These are phyloP conservation scores for Rhipidocladum racemiflorum DNA, from an alignment of 176 grass and related monocot species.

Conservation along the genomic window DNA sequence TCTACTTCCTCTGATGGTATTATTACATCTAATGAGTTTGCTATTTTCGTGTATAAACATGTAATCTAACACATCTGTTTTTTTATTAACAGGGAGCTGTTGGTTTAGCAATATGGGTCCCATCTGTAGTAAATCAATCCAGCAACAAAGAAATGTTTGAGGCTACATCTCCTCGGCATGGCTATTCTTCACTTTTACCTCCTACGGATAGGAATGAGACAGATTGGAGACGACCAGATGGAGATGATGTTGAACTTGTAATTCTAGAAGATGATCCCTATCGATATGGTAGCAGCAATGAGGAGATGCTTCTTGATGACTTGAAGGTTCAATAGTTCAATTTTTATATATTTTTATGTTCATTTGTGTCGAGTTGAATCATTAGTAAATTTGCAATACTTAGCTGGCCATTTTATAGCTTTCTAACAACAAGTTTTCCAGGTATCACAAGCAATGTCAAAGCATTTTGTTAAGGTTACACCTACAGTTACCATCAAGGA, in stretches of 20 bases:
- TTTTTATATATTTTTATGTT: neutral
- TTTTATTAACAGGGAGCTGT: slow-evolving; percentile 77
- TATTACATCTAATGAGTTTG: slow-evolving; percentile 4
- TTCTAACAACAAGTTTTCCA: slow-evolving; percentile 43
- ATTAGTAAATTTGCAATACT: slow-evolving; percentile 4
- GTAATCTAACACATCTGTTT: slow-evolving; percentile 16
- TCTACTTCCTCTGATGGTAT: slow-evolving; percentile 94
- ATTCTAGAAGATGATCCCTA: slow-evolving; percentile 55
- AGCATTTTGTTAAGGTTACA: slow-evolving; percentile 66
- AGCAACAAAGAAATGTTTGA: slow-evolving; percentile 50
- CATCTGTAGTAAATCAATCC: slow-evolving; percentile 70
- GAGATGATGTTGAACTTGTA: slow-evolving; percentile 67
- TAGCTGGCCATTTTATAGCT: neutral
- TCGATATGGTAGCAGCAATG: slow-evolving; percentile 53
- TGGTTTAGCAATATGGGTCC: slow-evolving; percentile 98
- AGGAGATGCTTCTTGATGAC: slow-evolving; percentile 88
- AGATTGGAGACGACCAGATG: slow-evolving; percentile 44
- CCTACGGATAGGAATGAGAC: slow-evolving; percentile 54
- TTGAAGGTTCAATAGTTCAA: slow-evolving; percentile 62
- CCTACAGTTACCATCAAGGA: slow-evolving; percentile 65
- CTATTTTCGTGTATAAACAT: slow-evolving; percentile 29
- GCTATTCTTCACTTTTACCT: slow-evolving; percentile 73
- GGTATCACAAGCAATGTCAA: slow-evolving; percentile 94
- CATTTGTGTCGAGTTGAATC: slow-evolving; percentile 1
- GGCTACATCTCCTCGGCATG: slow-evolving; percentile 54